Conservation (phyloP, 805 yeast genomes). For the Lipomyces yamadae region DNA sequence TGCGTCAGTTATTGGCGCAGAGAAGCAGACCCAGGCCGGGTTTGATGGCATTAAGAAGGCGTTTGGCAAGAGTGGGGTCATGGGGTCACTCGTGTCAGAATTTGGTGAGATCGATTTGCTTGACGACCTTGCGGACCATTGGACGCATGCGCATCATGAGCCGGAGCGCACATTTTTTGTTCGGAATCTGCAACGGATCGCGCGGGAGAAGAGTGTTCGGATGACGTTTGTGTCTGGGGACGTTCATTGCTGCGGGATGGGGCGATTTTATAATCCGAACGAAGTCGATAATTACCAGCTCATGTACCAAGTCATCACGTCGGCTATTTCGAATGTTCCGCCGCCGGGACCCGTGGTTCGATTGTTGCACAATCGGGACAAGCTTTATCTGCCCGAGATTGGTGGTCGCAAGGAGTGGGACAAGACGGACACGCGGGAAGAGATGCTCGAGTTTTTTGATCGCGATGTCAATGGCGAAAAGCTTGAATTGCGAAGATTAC, state of each 20-base stretch:
- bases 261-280: constrained; percentile 66
- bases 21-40: constrained; percentile 37
- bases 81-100: constrained; percentile 80
- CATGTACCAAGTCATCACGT: constrained; percentile 61
- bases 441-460: constrained; percentile 37
- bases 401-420: not conserved
- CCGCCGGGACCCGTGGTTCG: constrained; percentile 88
- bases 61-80: constrained; percentile 49
- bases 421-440: constrained; percentile 34
- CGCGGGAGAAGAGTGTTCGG: constrained; percentile 66
- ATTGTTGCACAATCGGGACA: constrained; percentile 71
- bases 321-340: constrained; percentile 91
- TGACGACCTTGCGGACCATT: constrained; percentile 94
- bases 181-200: constrained; percentile 65
- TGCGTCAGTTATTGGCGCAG: constrained; percentile 65
- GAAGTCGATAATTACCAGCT: constrained; percentile 69
- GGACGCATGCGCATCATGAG: constrained; percentile 92
- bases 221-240: constrained; percentile 90
- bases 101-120: constrained; percentile 89
- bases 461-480: constrained; percentile 37
- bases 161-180: constrained; percentile 77
- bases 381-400: constrained; percentile 50
- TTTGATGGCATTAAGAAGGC: constrained; percentile 44
- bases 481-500: constrained; percentile 23
- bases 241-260: constrained; percentile 86